These are phyloP conservation scores for Microbotryomycetes sp. DNA, from an alignment of 1,284 basidiomycete species.

Conservation along the genomic window DNA sequence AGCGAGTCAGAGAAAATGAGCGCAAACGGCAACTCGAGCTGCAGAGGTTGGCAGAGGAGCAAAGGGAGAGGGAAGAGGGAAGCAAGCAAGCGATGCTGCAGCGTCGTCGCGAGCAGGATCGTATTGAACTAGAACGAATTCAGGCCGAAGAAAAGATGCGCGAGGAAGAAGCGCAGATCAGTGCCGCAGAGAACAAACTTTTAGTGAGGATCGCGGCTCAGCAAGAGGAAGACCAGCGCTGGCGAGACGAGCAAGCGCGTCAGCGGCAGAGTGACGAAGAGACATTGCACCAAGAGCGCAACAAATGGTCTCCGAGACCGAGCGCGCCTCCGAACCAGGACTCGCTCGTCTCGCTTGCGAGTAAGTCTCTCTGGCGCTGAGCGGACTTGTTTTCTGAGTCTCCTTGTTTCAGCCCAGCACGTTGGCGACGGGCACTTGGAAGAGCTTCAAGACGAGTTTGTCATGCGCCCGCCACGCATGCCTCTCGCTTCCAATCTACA, in stretches of 20 bases:
- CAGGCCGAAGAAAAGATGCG: constrained; percentile 6
- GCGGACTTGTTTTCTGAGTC: no score
- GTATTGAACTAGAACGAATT: neutral
- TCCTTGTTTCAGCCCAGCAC: no score
- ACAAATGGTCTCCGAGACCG: no score
- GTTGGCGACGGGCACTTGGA: no score
- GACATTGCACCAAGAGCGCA: neutral
- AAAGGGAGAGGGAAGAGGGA: constrained; percentile 17
- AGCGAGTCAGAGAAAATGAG: constrained; percentile 4
- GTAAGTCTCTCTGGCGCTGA: no score
- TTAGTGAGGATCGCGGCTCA: constrained; percentile 6
- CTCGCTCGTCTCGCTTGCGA: no score
- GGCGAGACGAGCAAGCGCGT: constrained; percentile 1
- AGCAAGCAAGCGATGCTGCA: constrained; percentile 9
- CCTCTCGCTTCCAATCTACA: neutral
- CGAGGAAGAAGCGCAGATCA: constrained; percentile 5
- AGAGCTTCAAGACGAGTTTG: neutral
- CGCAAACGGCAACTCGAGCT: constrained; percentile 4
- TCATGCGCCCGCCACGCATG: neutral
- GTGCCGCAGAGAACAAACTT: neutral
- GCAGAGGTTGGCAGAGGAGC: neutral
- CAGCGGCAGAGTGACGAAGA: neutral
- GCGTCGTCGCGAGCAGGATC: neutral
- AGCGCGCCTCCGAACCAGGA: no score
- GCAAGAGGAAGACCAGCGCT: constrained; percentile 6